Evolutionary conservation across 2,329 filamentous ascomycete species (phyloP).

Genomic region (Aspergillus candidus): DNA sequence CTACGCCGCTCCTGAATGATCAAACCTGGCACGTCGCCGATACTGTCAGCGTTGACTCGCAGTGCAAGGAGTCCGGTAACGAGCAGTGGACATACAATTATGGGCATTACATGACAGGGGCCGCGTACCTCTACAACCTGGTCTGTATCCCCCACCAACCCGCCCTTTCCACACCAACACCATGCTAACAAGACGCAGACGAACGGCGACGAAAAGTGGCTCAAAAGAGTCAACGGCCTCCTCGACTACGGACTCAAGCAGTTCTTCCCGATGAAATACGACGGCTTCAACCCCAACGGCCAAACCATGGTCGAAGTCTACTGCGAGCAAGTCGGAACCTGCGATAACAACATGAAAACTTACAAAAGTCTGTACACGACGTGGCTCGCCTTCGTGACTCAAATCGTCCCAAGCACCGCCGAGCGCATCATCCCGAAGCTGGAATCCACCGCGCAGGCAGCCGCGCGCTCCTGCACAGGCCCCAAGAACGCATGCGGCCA

Average conservation of each 20-base stretch:
- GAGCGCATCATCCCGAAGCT: slow-evolving; percentile 52
- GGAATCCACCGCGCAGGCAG: slow-evolving; percentile 50
- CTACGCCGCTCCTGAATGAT: slow-evolving; percentile 53
- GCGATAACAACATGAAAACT: slow-evolving; percentile 62
- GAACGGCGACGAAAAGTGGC: slow-evolving; percentile 50
- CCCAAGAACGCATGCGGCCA: slow-evolving; percentile 55
- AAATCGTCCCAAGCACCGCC: slow-evolving; percentile 53
- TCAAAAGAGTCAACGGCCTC: slow-evolving; percentile 48
- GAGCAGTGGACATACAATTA: slow-evolving; percentile 61
- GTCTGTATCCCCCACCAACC: slow-evolving; percentile 23
- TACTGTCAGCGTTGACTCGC: slow-evolving; percentile 49
- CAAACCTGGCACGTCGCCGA: slow-evolving; percentile 56
- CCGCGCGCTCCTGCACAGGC: slow-evolving; percentile 56
- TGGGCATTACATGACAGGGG: slow-evolving; percentile 52
- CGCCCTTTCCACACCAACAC: background rate
- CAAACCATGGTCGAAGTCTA: slow-evolving; percentile 55
- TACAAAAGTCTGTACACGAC: slow-evolving; percentile 64
- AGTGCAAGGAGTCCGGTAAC: slow-evolving; percentile 58
- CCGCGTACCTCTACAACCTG: slow-evolving; percentile 61
- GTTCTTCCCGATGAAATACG: slow-evolving; percentile 44
- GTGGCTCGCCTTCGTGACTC: slow-evolving; percentile 55
- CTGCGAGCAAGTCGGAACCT: slow-evolving; percentile 55
- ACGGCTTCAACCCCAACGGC: slow-evolving; percentile 27
- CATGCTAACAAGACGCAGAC: slow-evolving; percentile 29
- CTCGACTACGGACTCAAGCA: slow-evolving; percentile 39